These are phyloP conservation scores for Ceratobasidium sp. DNA, from an alignment of 1,284 basidiomycete genomes.

Conservation along the genomic window DNA sequence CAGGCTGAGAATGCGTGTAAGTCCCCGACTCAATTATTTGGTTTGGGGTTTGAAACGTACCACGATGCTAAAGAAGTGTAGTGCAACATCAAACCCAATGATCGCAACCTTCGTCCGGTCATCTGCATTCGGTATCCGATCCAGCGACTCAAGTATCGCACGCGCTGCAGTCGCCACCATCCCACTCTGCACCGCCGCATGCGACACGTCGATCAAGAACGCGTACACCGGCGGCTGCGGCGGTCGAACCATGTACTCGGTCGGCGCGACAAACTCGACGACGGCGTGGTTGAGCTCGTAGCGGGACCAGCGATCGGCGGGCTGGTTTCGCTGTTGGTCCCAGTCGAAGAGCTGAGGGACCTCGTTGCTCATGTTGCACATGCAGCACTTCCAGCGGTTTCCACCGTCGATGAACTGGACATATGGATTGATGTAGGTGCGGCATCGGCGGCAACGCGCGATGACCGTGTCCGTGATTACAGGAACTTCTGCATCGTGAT, in stretches of 20 bases:
- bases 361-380: slow-evolving; percentile 99
- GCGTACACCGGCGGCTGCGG: slow-evolving; percentile 98
- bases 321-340: slow-evolving; percentile 89
- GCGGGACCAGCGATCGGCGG: slow-evolving; percentile 94
- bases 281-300: slow-evolving; percentile 94
- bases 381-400: slow-evolving; percentile 98
- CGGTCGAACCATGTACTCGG: slow-evolving; percentile 99
- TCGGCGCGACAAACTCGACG: slow-evolving; percentile 97
- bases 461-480: slow-evolving; percentile 95
- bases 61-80: slow-evolving; percentile 96
- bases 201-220: slow-evolving; percentile 97
- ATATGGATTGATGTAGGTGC: slow-evolving; percentile 99
- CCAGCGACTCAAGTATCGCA: slow-evolving; percentile 94
- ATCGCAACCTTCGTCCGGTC: slow-evolving; percentile 92
- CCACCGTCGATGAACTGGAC: slow-evolving; percentile 99
- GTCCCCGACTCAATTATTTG: neutral
- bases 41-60: slow-evolving; percentile 49
- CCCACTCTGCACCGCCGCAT: slow-evolving; percentile 89
- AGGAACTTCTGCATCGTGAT: slow-evolving; percentile 73
- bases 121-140: slow-evolving; percentile 96
- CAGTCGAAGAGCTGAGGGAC: slow-evolving; percentile 97
- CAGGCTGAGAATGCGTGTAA: slow-evolving; percentile 65
- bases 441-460: slow-evolving; percentile 95
- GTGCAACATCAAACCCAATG: slow-evolving; percentile 90
- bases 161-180: slow-evolving; percentile 99